Evolutionary conservation across 2,329 filamentous ascomycete genomes (phyloP).

Genomic region (Trichoderma koningii): DNA sequence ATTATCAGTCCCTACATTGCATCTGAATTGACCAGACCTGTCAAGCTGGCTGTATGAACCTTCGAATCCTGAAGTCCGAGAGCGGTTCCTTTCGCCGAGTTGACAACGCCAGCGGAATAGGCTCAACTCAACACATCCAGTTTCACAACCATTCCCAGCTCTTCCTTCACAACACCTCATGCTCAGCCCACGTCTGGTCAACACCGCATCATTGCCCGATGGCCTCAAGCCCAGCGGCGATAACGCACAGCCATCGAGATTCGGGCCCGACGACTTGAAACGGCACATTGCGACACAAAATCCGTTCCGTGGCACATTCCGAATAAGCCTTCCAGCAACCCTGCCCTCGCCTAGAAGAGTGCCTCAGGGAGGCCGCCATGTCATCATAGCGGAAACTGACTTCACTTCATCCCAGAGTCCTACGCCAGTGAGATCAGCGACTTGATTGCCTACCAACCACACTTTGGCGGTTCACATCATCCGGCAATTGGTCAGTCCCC

Average conservation of each 20-base stretch:
- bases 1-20: no score
- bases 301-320: conserved; percentile 1
- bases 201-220: not conserved
- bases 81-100: no score
- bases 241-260: not conserved
- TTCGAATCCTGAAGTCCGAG: no score
- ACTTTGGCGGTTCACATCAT: not conserved
- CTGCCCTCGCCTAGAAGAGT: not conserved
- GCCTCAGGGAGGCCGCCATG: not conserved
- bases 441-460: not conserved
- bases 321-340: not conserved
- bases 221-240: not conserved
- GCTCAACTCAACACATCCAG: not conserved
- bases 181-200: not conserved
- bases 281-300: not conserved
- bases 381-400: not conserved
- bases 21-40: not conserved
- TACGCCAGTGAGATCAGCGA: not conserved
- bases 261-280: not conserved
- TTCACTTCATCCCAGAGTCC: not conserved
- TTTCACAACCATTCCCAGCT: not conserved
- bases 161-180: not conserved
- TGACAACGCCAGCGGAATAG: no score
- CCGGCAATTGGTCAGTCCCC: not conserved
- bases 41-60: no score